Conservation (phyloP, 2,329 filamentous ascomycete genomes). For the Neonectria sp. region DNA sequence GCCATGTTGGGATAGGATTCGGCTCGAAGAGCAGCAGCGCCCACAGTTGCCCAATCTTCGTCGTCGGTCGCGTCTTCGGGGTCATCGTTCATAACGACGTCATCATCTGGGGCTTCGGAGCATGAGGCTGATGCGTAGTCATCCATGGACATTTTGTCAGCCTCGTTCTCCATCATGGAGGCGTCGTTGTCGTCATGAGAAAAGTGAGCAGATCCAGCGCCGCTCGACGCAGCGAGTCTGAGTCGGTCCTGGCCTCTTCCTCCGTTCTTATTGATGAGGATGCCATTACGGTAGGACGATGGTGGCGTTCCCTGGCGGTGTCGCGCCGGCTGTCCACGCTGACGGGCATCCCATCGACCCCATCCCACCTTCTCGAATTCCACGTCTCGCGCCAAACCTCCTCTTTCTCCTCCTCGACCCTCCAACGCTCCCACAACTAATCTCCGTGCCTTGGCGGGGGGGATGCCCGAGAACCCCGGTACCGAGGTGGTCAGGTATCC, state of each 20-base stretch:
- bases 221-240: slow-evolving; percentile 71
- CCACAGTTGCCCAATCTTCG: slow-evolving; percentile 94
- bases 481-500: slow-evolving; percentile 94
- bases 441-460: slow-evolving; percentile 89
- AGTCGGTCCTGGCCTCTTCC: slow-evolving; percentile 63
- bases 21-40: slow-evolving; percentile 85
- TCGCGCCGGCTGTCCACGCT: slow-evolving; percentile 74
- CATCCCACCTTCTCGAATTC: slow-evolving; percentile 97
- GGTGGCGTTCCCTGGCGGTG: slow-evolving; percentile 60
- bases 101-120: slow-evolving; percentile 80
- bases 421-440: slow-evolving; percentile 94
- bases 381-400: slow-evolving; percentile 78
- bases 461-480: slow-evolving; percentile 91
- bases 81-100: slow-evolving; percentile 79
- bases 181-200: slow-evolving; percentile 79
- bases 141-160: slow-evolving; percentile 94
- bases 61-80: slow-evolving; percentile 92
- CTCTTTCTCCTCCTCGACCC: slow-evolving; percentile 77
- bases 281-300: slow-evolving; percentile 64
- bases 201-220: slow-evolving; percentile 81
- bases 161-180: slow-evolving; percentile 85
- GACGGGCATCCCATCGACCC: slow-evolving; percentile 93
- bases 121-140: slow-evolving; percentile 80
- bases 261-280: slow-evolving; percentile 68
- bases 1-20: slow-evolving; percentile 72